Evolutionary conservation across 495 filamentous ascomycete genomes (phyloP).

Genomic region (Neurospora pannonica): DNA sequence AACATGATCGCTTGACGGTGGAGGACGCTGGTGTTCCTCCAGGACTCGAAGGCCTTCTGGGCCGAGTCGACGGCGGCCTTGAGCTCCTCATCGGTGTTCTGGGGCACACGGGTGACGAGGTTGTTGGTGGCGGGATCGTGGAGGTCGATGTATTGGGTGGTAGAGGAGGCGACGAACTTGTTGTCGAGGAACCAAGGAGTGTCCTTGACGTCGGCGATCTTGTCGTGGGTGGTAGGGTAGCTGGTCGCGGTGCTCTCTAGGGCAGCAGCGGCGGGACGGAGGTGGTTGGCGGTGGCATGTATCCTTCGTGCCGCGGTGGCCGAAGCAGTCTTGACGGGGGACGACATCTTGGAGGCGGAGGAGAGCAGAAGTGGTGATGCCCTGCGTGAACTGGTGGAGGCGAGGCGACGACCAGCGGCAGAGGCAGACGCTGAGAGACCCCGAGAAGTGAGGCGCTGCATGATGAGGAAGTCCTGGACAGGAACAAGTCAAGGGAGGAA

Average conservation of each 20-base stretch:
- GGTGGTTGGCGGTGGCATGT: slow-evolving; percentile 53
- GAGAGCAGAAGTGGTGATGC: slow-evolving; percentile 9
- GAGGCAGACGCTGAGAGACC: slow-evolving; percentile 16
- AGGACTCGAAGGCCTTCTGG: slow-evolving; percentile 79
- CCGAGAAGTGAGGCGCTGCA: slow-evolving; percentile 15
- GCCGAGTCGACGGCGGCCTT: slow-evolving; percentile 80
- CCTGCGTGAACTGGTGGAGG: slow-evolving; percentile 6
- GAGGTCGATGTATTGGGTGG: slow-evolving; percentile 81
- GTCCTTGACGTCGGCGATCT: slow-evolving; percentile 61
- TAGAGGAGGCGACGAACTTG: slow-evolving; percentile 65
- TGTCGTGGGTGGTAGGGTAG: slow-evolving; percentile 77
- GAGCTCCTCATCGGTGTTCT: slow-evolving; percentile 86
- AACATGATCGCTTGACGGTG: slow-evolving; percentile 94
- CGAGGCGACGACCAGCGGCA: slow-evolving; percentile 3
- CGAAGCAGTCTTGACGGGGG: slow-evolving; percentile 16
- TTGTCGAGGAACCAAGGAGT: slow-evolving; percentile 93
- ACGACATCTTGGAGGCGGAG: slow-evolving; percentile 27
- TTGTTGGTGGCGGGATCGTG: slow-evolving; percentile 96
- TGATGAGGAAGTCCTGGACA: slow-evolving; percentile 30
- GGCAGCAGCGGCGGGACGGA: slow-evolving; percentile 37
- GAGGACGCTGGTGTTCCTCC: slow-evolving; percentile 77
- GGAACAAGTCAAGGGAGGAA: slow-evolving; percentile 6
- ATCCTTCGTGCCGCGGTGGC: slow-evolving; percentile 33
- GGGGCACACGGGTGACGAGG: slow-evolving; percentile 93
- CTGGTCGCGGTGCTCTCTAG: slow-evolving; percentile 52